A percentile compares a stretch with the other conserved stretches of the same genome.
Evolutionary conservation across 495 filamentous ascomycete species (phyloP).

Genomic region (Trichocladium uniseriatum): DNA sequence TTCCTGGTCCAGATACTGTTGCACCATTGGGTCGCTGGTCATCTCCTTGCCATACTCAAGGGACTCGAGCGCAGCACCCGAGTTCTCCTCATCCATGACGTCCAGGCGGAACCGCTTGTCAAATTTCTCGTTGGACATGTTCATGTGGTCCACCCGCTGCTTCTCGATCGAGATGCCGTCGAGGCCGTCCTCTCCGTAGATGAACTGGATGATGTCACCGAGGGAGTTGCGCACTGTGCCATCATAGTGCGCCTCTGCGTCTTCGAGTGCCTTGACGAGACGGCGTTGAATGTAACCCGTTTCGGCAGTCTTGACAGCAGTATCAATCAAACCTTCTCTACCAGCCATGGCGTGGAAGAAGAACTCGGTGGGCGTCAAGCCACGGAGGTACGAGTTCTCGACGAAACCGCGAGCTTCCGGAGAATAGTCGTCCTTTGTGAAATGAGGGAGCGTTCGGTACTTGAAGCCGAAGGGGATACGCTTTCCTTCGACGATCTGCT

Average conservation of each 20-base stretch:
- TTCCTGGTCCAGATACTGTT: constrained; percentile 78
- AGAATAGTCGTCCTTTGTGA: constrained; percentile 98
- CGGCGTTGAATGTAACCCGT: constrained; percentile 98
- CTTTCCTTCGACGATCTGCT: constrained; percentile 96
- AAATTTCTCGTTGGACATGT: constrained; percentile 61
- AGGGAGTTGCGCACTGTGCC: constrained; percentile 95
- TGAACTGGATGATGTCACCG: constrained; percentile 93
- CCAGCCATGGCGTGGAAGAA: constrained; percentile 99
- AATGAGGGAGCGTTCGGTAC: constrained; percentile 93
- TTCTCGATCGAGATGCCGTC: constrained; percentile 87
- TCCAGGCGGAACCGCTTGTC: constrained; percentile 79
- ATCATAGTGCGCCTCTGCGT: constrained; percentile 96
- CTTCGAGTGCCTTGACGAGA: constrained; percentile 94
- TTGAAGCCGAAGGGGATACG: constrained; percentile 99
- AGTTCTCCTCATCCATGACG: constrained; percentile 66
- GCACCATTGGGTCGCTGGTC: constrained; percentile 72
- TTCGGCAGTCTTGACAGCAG: constrained; percentile 97
- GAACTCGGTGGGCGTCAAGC: constrained; percentile 90
- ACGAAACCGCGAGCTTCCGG: constrained; percentile 96
- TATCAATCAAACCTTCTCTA: constrained; percentile 99
- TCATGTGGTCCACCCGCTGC: constrained; percentile 78
- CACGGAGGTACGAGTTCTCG: constrained; percentile 97
- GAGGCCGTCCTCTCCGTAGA: constrained; percentile 95
- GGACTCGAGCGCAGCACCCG: constrained; percentile 54
- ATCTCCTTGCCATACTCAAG: constrained; percentile 85